Percentiles rank a stretch among this genome's conserved stretches.
Conservation (phyloP, 352 stramenopile genomes). For the Phytophthora niederhauseri region DNA sequence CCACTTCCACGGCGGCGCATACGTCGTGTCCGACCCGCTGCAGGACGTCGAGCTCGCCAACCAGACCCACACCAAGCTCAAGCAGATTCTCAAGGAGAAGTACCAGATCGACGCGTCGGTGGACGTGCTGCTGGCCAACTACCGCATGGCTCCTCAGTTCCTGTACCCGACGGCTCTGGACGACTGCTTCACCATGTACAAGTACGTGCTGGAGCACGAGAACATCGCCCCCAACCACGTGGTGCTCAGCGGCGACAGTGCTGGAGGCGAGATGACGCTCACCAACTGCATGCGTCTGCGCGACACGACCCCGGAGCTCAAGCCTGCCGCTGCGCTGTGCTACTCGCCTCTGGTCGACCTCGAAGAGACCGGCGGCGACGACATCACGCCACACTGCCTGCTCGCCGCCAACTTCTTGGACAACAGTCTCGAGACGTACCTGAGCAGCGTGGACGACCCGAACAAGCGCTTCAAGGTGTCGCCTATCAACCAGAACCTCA, state of each 20-base stretch:
- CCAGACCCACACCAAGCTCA: conserved; percentile 21
- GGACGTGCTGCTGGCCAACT: conserved; percentile 18
- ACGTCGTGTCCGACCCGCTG: conserved; percentile 12
- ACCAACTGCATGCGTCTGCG: conserved; percentile 21
- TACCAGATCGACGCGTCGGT: conserved; percentile 20
- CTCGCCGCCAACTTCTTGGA: conserved; percentile 27
- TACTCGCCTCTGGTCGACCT: conserved; percentile 27
- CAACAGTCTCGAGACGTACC: conserved; percentile 16
- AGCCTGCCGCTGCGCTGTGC: conserved; percentile 8
- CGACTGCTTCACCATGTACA: conserved; percentile 26
- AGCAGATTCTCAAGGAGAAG: conserved; percentile 21
- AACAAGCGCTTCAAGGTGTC: conserved; percentile 20
- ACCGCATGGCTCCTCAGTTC: conserved; percentile 23
- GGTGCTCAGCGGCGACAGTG: conserved; percentile 23
- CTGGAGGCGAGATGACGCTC: conserved; percentile 15
- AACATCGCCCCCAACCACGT: conserved; percentile 13
- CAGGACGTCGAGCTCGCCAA: conserved; percentile 17
- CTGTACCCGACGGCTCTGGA: conserved; percentile 18
- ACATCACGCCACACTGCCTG: conserved; percentile 25
- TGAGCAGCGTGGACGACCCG: conserved; percentile 12
- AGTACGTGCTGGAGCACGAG: conserved; percentile 16
- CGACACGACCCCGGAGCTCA: conserved; percentile 10
- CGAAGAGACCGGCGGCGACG: conserved; percentile 5
- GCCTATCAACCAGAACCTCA: conserved; percentile 38
- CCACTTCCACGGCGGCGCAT: conserved; percentile 17